These are phyloP conservation scores for Neurospora discreta DNA, from an alignment of 495 filamentous ascomycete species.

Conservation along the genomic window DNA sequence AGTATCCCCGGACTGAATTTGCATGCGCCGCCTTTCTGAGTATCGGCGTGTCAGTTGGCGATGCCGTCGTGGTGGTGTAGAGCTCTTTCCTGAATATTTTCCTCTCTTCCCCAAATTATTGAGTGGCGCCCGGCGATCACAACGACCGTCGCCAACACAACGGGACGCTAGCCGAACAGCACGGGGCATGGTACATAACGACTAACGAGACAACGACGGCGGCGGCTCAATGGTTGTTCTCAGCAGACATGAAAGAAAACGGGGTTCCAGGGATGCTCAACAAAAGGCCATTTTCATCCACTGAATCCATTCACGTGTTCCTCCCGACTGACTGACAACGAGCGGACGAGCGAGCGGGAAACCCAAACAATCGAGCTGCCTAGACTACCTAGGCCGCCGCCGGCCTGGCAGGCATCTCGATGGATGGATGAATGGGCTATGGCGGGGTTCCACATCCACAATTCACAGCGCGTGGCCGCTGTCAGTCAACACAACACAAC, in stretches of 20 bases:
- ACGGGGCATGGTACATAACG: too few relatives aligned
- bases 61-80: neutral
- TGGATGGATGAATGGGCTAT: neutral
- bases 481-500: neutral
- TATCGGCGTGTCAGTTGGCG: neutral
- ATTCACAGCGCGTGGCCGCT: neutral
- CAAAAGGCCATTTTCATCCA: conserved; percentile 6
- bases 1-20: neutral
- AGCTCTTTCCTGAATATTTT: neutral
- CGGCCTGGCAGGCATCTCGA: neutral
- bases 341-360: neutral
- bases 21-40: neutral
- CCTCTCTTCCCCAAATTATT: neutral
- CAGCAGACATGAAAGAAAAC: neutral
- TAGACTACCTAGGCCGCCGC: neutral
- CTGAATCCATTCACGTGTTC: conserved; percentile 9
- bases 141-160: neutral
- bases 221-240: neutral
- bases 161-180: neutral
- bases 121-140: neutral
- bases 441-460: too few relatives aligned
- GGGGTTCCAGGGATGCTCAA: neutral
- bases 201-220: neutral
- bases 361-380: neutral
- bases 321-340: neutral